These are phyloP conservation scores for Boletus reticuloceps DNA, from an alignment of 768 basidiomycete species.

Conservation along the genomic window DNA sequence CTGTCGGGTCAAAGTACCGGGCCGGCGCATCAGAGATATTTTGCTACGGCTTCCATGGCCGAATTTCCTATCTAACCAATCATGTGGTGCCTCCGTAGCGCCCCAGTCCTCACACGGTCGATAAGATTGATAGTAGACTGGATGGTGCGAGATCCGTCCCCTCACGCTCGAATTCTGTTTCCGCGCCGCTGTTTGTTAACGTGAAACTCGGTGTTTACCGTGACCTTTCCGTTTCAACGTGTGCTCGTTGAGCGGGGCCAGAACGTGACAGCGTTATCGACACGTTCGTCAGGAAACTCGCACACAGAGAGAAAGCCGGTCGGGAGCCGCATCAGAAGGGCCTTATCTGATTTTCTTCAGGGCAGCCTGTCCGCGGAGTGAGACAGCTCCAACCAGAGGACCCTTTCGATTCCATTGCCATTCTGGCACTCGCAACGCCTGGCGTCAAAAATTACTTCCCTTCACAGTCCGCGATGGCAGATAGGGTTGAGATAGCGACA, in stretches of 20 bases:
- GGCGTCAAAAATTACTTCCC: not conserved
- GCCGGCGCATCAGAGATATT: not conserved
- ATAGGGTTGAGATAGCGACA: not conserved
- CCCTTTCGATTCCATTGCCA: not conserved
- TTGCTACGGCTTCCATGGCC: conserved; percentile 2
- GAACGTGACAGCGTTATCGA: not conserved
- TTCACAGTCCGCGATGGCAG: conserved; percentile 10
- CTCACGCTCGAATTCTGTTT: not conserved
- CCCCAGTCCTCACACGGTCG: conserved; percentile 1
- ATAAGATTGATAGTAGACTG: not conserved
- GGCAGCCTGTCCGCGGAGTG: conserved; percentile 1
- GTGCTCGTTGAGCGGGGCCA: not conserved
- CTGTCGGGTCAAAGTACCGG: not conserved
- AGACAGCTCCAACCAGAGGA: not conserved
- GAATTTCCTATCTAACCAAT: not conserved
- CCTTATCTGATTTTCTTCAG: not conserved
- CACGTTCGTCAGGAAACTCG: not conserved
- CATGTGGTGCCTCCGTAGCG: not conserved
- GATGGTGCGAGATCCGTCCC: not conserved
- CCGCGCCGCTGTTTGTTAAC: not conserved
- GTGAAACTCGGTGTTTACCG: not conserved
- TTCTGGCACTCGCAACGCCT: not conserved
- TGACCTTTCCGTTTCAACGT: not conserved
- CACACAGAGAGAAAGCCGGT: conserved; percentile 1
- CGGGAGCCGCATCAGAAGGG: not conserved